Percentiles rank a stretch among this genome's conserved stretches.
Conservation (phyloP, 2,329 filamentous ascomycete species). For the Fusarium sp. region DNA sequence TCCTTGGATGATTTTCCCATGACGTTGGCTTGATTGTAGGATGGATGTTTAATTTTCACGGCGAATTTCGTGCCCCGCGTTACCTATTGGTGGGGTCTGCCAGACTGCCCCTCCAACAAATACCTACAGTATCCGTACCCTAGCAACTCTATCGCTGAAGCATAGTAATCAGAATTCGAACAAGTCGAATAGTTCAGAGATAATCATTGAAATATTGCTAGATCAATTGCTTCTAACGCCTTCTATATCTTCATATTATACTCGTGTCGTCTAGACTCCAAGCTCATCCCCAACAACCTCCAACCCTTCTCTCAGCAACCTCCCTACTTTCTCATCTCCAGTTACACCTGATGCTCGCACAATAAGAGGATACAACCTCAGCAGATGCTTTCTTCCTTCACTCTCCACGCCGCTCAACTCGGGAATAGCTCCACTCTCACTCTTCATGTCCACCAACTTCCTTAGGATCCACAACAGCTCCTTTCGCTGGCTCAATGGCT, state of each 20-base stretch:
- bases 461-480: constrained; percentile 78
- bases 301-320: constrained; percentile 65
- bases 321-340: constrained; percentile 67
- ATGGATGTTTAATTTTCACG: constrained; percentile 30
- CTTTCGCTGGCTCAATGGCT: constrained; percentile 79
- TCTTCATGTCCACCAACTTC: constrained; percentile 70
- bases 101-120: constrained; percentile 9
- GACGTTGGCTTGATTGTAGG: constrained; percentile 28
- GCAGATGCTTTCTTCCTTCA: constrained; percentile 74
- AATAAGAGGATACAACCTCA: constrained; percentile 80
- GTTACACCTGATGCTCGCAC: constrained; percentile 65
- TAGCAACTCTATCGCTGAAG: not conserved
- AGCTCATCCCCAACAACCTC: constrained; percentile 66
- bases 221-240: not conserved
- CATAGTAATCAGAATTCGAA: not conserved
- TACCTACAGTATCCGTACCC: not conserved
- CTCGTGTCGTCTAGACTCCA: constrained; percentile 28
- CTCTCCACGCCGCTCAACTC: constrained; percentile 59
- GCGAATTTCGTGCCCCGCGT: constrained; percentile 44
- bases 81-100: constrained; percentile 24
- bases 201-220: not conserved
- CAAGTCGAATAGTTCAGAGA: not conserved
- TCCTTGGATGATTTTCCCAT: constrained; percentile 99
- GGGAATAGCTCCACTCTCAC: constrained; percentile 74
- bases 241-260: not conserved